Percentiles rank a stretch among this genome's conserved stretches.
Conservation (phyloP, 345 rosid species). For the Populus alba region DNA sequence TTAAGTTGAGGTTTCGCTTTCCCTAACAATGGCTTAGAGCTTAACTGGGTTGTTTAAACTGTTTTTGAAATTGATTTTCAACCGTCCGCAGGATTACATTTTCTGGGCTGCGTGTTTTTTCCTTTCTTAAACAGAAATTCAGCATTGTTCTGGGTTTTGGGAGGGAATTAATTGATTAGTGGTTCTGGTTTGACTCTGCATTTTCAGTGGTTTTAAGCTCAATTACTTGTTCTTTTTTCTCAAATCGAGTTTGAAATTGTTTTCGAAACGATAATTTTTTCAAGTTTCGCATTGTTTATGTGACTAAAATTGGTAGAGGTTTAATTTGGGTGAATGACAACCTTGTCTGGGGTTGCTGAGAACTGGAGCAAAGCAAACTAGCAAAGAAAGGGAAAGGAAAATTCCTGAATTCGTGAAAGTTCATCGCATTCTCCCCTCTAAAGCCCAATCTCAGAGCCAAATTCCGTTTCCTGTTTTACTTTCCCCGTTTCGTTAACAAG, state of each 20-base stretch:
- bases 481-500: not conserved
- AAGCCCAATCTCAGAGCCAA: not conserved
- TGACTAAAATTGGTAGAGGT: not conserved
- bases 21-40: no score
- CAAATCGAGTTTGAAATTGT: not conserved
- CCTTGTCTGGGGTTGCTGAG: not conserved
- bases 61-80: not conserved
- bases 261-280: not conserved
- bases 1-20: not conserved
- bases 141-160: not conserved
- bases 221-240: not conserved
- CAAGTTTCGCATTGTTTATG: not conserved
- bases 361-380: not conserved
- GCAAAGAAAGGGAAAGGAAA: not conserved
- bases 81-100: not conserved
- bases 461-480: not conserved
- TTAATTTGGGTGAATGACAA: not conserved
- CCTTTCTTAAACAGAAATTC: not conserved
- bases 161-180: not conserved
- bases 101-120: not conserved
- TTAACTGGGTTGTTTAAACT: not conserved
- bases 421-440: not conserved
- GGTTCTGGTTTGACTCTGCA: not conserved
- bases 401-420: not conserved
- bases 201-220: not conserved